Conservation (phyloP, 106 monocot species). For the Phalaenopsis equestris region DNA sequence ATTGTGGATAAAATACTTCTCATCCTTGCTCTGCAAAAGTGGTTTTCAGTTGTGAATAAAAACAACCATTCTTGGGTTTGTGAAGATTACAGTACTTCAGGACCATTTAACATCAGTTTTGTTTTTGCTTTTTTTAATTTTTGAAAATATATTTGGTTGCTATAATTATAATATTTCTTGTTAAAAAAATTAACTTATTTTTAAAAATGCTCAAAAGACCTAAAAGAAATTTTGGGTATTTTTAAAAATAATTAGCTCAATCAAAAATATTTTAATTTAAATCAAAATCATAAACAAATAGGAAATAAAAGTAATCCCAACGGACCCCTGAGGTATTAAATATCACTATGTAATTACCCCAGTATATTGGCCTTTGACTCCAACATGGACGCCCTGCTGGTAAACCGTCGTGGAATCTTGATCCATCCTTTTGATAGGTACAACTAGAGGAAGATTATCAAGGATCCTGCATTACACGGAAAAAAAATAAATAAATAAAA, state of each 20-base stretch:
- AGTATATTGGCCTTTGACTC: constrained; percentile 61
- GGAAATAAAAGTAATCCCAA: too few species aligned
- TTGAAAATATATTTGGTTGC: too few species aligned
- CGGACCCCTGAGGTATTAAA: background rate
- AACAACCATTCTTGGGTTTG: background rate
- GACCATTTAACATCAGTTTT: too few species aligned
- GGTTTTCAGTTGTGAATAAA: background rate
- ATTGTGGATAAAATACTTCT: constrained; percentile 74
- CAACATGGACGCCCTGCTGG: constrained; percentile 80
- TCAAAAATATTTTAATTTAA: too few species aligned
- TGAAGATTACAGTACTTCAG: background rate
- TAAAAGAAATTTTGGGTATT: too few species aligned
- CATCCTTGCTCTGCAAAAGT: constrained; percentile 71
- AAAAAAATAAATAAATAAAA: constrained; percentile 1
- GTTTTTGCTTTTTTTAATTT: too few species aligned
- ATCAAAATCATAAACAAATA: too few species aligned
- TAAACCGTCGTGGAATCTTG: constrained; percentile 50
- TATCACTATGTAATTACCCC: constrained; percentile 37
- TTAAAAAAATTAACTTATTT: too few species aligned
- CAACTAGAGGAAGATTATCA: constrained; percentile 92
- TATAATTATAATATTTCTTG: too few species aligned
- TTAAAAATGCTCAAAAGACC: too few species aligned
- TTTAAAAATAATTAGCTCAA: too few species aligned
- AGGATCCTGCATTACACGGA: constrained; percentile 65
- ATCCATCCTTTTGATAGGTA: constrained; percentile 57